These are phyloP conservation scores for Gaultheria prostrata DNA, from an alignment of 148 eudicot species.

Conservation along the genomic window DNA sequence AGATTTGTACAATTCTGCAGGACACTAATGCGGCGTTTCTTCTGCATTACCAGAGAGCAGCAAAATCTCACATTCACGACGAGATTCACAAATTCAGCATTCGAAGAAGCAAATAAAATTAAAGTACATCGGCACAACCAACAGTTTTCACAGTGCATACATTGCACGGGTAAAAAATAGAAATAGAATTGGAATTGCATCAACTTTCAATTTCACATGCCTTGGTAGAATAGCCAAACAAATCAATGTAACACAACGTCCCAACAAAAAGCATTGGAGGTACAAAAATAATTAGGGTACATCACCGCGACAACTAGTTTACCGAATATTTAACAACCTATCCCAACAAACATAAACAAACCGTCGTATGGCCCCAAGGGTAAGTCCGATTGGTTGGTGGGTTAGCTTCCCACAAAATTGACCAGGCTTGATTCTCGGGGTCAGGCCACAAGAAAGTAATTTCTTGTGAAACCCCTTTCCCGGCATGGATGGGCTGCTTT, in stretches of 20 bases:
- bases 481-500: no score
- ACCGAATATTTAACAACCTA: conserved; percentile 25
- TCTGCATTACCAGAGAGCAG: not conserved
- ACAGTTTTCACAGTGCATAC: not conserved
- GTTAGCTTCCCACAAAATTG: no score
- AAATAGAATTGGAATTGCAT: not conserved
- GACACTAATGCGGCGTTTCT: not conserved
- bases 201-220: not conserved
- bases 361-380: not conserved
- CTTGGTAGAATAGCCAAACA: not conserved
- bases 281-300: conserved; percentile 25
- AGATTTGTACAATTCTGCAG: not conserved
- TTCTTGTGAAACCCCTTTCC: no score
- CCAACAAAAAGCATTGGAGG: not conserved
- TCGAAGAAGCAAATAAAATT: not conserved
- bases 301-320: conserved; percentile 26
- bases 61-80: not conserved
- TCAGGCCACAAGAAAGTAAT: no score
- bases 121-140: not conserved
- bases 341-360: conserved; percentile 25
- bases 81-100: not conserved
- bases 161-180: not conserved
- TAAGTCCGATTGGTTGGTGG: no score
- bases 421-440: no score
- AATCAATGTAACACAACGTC: not conserved